Percentiles rank a stretch among this genome's conserved stretches.
phyloP scores from a whole-genome alignment of 805 yeast species.

The Myxozyma neotropica region DNA sequence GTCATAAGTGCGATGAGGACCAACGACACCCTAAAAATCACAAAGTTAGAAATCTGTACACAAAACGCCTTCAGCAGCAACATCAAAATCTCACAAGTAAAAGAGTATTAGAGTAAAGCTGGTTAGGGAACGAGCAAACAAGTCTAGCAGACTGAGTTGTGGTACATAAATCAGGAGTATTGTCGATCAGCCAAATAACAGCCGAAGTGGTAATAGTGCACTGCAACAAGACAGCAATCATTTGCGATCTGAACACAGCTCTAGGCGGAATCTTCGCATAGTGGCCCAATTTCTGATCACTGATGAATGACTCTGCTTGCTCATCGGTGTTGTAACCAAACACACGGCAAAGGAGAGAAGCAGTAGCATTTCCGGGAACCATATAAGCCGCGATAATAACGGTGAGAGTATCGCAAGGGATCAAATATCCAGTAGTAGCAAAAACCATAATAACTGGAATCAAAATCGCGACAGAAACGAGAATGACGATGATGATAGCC shows the following conservation, averaged over 20 bases:
- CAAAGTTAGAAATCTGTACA: not conserved
- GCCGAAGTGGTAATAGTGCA: conserved; percentile 56
- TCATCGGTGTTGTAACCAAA: conserved; percentile 53
- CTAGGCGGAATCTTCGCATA: conserved; percentile 58
- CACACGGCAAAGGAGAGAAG: conserved; percentile 53
- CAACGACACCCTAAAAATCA: conserved; percentile 34
- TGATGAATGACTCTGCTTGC: conserved; percentile 48
- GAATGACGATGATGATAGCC: conserved; percentile 62
- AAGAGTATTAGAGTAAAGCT: conserved; percentile 35
- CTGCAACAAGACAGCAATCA: conserved; percentile 56
- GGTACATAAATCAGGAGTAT: conserved; percentile 35
- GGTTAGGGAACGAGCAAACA: conserved; percentile 37
- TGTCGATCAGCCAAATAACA: conserved; percentile 49
- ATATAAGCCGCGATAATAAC: conserved; percentile 52
- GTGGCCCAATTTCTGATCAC: conserved; percentile 54
- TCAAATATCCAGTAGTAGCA: conserved; percentile 62
- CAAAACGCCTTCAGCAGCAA: not conserved
- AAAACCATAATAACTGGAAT: conserved; percentile 65
- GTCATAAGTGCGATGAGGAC: conserved; percentile 36
- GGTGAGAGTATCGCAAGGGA: conserved; percentile 48
- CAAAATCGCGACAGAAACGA: conserved; percentile 56
- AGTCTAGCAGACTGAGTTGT: conserved; percentile 31
- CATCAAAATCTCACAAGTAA: conserved; percentile 18
- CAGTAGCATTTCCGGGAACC: conserved; percentile 54
- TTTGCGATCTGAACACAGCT: conserved; percentile 53